phyloP scores from a whole-genome alignment of 768 basidiomycete species.

The Xerocomellus amylosporus region DNA sequence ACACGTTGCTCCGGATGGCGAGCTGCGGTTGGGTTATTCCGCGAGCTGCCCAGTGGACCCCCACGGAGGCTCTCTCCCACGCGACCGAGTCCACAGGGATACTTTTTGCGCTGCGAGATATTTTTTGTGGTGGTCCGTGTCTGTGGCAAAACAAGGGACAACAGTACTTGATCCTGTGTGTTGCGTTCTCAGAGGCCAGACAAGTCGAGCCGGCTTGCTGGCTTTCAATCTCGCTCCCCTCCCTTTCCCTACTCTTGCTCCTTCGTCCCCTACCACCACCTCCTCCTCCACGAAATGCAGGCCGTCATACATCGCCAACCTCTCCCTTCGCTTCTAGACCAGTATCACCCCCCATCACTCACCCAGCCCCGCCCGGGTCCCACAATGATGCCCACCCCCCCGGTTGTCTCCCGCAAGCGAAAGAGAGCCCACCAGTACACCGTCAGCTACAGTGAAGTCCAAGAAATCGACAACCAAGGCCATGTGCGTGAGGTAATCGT shows the following conservation, averaged over 20 bases:
- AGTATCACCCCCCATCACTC: slow-evolving; percentile 61
- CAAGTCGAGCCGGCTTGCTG: slow-evolving; percentile 35
- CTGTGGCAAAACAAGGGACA: slow-evolving; percentile 25
- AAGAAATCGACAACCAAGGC: slow-evolving; percentile 80
- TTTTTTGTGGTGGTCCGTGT: slow-evolving; percentile 14
- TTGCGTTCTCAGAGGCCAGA: slow-evolving; percentile 31
- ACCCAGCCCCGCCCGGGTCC: slow-evolving; percentile 44
- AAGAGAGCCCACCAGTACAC: slow-evolving; percentile 79
- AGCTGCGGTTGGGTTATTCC: not conserved
- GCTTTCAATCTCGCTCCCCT: slow-evolving; percentile 35
- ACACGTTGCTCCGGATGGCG: not conserved
- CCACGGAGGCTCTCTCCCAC: no score
- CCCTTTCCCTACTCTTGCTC: slow-evolving; percentile 6
- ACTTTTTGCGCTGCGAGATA: not conserved
- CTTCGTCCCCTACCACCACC: slow-evolving; percentile 40
- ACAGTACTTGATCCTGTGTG: slow-evolving; percentile 35
- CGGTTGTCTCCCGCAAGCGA: slow-evolving; percentile 73
- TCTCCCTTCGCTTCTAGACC: slow-evolving; percentile 57
- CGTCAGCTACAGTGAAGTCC: slow-evolving; percentile 84
- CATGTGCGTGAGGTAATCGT: slow-evolving; percentile 83
- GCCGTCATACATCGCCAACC: slow-evolving; percentile 65
- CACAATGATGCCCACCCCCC: slow-evolving; percentile 69
- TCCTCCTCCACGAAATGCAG: slow-evolving; percentile 66
- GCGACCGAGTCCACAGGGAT: not conserved
- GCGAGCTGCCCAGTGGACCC: no score